Evolutionary conservation across 2,329 filamentous ascomycete genomes (phyloP).

Genomic region (Phoma herbarum): DNA sequence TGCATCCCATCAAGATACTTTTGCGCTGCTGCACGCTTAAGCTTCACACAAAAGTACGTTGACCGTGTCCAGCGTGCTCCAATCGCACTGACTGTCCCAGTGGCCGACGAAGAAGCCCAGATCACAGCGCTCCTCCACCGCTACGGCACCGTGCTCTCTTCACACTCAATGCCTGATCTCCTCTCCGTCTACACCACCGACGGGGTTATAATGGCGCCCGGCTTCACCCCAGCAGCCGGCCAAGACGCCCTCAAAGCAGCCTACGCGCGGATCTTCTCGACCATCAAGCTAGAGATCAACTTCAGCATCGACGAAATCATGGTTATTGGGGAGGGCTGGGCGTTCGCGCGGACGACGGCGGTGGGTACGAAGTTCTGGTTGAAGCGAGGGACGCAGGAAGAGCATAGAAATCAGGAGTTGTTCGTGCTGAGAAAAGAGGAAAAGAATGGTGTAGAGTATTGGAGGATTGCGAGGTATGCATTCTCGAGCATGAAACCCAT

Average conservation of each 20-base stretch:
- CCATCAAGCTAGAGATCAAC: constrained; percentile 17
- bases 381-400: constrained; percentile 19
- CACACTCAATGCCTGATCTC: constrained; percentile 17
- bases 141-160: constrained; percentile 16
- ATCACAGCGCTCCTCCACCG: constrained; percentile 16
- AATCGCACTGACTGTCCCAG: not conserved
- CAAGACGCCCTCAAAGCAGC: constrained; percentile 11
- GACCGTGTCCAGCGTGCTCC: not conserved
- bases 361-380: constrained; percentile 20
- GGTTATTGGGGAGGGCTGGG: constrained; percentile 13
- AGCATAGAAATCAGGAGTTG: constrained; percentile 18
- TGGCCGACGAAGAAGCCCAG: constrained; percentile 10
- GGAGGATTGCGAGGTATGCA: constrained; percentile 21
- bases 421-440: constrained; percentile 12
- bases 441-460: constrained; percentile 3
- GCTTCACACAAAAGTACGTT: not conserved
- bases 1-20: too few relatives aligned
- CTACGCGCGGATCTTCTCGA: constrained; percentile 23
- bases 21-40: too few relatives aligned
- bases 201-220: constrained; percentile 14
- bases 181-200: constrained; percentile 20
- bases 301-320: constrained; percentile 21
- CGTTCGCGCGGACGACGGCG: constrained; percentile 21
- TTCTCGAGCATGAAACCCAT: constrained; percentile 22
- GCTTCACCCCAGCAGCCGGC: constrained; percentile 6